These are phyloP conservation scores for Rhododendron ovatum DNA, from an alignment of 148 eudicot genomes.

Conservation along the genomic window DNA sequence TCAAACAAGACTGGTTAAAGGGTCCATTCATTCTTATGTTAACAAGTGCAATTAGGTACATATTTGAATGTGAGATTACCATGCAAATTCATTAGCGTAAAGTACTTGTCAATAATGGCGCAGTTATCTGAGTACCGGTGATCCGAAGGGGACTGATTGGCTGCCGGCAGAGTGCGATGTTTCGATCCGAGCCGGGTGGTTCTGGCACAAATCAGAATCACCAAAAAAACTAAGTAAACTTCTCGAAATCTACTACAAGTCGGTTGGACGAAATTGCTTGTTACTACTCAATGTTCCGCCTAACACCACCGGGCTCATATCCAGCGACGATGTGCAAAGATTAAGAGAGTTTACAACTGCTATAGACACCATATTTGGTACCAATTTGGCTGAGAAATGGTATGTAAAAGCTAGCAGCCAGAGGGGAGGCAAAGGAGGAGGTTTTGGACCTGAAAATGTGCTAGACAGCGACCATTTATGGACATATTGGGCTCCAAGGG, in stretches of 20 bases:
- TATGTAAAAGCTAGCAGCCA: constrained; percentile 51
- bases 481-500: constrained; percentile 89
- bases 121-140: constrained; percentile 85
- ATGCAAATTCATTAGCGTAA: background rate
- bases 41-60: background rate
- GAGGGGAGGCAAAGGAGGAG: constrained; percentile 54
- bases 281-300: constrained; percentile 85
- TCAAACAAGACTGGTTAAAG: background rate
- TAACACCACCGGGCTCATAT: constrained; percentile 66
- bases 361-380: constrained; percentile 48
- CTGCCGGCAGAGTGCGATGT: constrained; percentile 90
- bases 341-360: constrained; percentile 54
- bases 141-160: constrained; percentile 82
- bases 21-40: too few relatives aligned
- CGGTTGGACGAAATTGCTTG: constrained; percentile 83
- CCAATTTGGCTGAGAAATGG: constrained; percentile 54
- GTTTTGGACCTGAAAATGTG: constrained; percentile 57
- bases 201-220: constrained; percentile 77
- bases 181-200: constrained; percentile 80
- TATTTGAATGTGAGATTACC: background rate
- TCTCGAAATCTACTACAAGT: constrained; percentile 72
- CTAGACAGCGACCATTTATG: constrained; percentile 71
- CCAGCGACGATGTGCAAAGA: constrained; percentile 47
- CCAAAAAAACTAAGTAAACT: constrained; percentile 61
- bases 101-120: background rate